Evolutionary conservation across 768 basidiomycete genomes (phyloP), one percentile per base, ranked within the genome.

Genomic region (Leucocoprinus leucothites): DNA sequence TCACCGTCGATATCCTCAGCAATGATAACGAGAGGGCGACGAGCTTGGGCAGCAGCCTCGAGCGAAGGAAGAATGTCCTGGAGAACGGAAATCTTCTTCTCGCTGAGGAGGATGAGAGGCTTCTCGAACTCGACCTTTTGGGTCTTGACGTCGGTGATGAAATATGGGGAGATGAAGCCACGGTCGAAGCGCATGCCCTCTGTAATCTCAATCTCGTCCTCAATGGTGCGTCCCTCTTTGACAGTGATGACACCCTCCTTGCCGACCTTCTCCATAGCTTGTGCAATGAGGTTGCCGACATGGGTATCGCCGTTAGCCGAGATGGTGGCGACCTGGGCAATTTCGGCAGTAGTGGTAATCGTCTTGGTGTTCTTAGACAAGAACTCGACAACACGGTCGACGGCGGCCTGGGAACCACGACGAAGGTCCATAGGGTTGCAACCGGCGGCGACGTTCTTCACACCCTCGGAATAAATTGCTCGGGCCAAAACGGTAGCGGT

Each of bases 171-270:
- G 74, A 98, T 96, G 82, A 84, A 99, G 19, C 96, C 96, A 51
- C 96, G 90, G 83, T 99, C 96, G 76, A 99, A 98, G 65, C 94
- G 87, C 96, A 99, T 99, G 72, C 96, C 96, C 76, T 99, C 96
- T 24, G 96, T 98, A 65, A 99, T 94, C 71, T 99, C 96, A 68
- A 98, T 98, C 74, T 97, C 94, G 67, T 99, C 96, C 64, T 98
- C 94, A 61, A 95, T 97, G 4, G 96, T 98, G 63, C 89, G 86
- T 42, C 96, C 96, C 72, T 99, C 96, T 80, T 98, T 99, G 71
- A 99, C 95, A 48, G 96, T 98, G 78, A 99, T 98, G 67, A 98
- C 96, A 70, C 96, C 96, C 75, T 99, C 96, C 78, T 96, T 97
- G 69, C 96, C 96, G 58, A 98, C 96, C 72, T 97, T 97, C 75